Evolutionary conservation across 2,329 filamentous ascomycete genomes (phyloP).

Genomic region (Cladophialophora immunda): DNA sequence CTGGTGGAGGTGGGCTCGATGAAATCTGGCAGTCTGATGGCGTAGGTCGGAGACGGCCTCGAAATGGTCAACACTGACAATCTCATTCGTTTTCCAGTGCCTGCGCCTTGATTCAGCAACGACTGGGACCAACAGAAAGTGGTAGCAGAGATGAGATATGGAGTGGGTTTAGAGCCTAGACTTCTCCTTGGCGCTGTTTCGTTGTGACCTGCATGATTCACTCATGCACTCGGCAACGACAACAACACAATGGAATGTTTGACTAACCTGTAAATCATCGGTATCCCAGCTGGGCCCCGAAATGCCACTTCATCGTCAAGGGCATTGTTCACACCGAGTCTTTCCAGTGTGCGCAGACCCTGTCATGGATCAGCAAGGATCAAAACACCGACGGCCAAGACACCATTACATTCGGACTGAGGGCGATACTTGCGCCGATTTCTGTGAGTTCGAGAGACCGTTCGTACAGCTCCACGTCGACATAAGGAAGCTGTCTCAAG

Average conservation of each 20-base stretch:
- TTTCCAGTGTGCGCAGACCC: constrained; percentile 58
- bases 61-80: constrained; percentile 55
- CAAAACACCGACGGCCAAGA: not conserved
- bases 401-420: constrained; percentile 58
- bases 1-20: constrained; percentile 60
- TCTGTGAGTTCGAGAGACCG: constrained; percentile 57
- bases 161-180: too few relatives aligned
- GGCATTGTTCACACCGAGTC: constrained; percentile 56
- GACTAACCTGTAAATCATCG: constrained; percentile 55
- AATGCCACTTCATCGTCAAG: constrained; percentile 54
- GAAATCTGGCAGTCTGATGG: constrained; percentile 57
- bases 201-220: too few relatives aligned
- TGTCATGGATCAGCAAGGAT: not conserved
- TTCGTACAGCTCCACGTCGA: constrained; percentile 59
- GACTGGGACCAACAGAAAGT: too few relatives aligned
- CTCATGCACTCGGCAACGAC: too few relatives aligned
- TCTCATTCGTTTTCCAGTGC: constrained; percentile 46
- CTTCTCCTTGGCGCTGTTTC: too few relatives aligned
- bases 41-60: constrained; percentile 48
- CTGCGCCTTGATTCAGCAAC: too few relatives aligned
- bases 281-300: constrained; percentile 52
- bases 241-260: too few relatives aligned
- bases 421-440: constrained; percentile 59
- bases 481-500: constrained; percentile 47
- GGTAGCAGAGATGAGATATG: too few relatives aligned